Evolutionary conservation across 345 rosid species (phyloP), one percentile per base, ranked within the genome.

Genomic region (Geranium rotundifolium): DNA sequence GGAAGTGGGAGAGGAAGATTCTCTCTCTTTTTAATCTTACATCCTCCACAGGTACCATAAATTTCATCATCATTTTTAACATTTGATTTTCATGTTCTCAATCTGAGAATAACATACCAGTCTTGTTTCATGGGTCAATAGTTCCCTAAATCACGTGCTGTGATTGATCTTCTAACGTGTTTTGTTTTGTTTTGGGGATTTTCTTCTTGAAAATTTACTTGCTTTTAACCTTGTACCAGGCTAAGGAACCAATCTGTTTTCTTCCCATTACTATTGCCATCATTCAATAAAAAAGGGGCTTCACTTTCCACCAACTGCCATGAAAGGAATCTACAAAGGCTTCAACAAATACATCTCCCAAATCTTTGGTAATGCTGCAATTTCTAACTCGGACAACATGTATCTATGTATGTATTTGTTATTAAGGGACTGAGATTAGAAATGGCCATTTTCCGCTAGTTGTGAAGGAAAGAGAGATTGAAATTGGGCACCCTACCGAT

Each of bases 401-500:
- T 55, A 52, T 52, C 4, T 55, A n/a, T 55, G 57, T 23, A 23
- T 23, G 27, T 23, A 23, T 23, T 23, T 23, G 1, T 23, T 23
- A 23, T 23, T 23, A 23, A 23, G 27, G 27, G 27, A 23, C 27
- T 23, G 27, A 23, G 27, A 23, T 23, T 23, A 2, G 57, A 55
- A 55, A 55, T 55, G 57, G 57, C 2, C 3, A 4, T 55, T 18
- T 55, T 55, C 12, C 52, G 8, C 3, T 14, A 55, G 57, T 55
- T 17, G 57, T 55, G 58, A 67, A 73, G 50, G 61, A 58, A 23
- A 50, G 39, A n/a, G 66, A 49, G 58, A 63, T 73, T 69, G 70
- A 73, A 59, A 73, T 73, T 1, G 77, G 77, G 61, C 13, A 46
- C 29, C 77, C 77, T 20, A 73, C 77, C 57, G 73, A 73, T 73